Conservation (phyloP, 2,329 filamentous ascomycete genomes). For the Phyllosticta capitalensis region DNA sequence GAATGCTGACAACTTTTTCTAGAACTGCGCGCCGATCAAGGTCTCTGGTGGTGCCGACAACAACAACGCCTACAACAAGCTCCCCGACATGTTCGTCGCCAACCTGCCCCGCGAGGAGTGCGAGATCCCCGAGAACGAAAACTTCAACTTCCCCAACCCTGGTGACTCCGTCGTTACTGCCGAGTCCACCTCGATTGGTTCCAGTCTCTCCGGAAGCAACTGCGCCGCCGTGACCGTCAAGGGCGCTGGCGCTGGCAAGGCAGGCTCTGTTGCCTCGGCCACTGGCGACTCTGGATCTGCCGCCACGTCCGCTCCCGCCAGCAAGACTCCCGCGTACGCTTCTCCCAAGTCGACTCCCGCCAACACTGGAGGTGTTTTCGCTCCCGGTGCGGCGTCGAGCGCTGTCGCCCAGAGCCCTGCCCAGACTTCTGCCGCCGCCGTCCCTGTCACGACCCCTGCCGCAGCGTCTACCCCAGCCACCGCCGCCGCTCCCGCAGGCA, state of each 20-base stretch:
- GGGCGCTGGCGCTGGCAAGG: slow-evolving; percentile 22
- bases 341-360: slow-evolving; percentile 12
- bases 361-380: slow-evolving; percentile 13
- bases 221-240: slow-evolving; percentile 20
- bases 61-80: slow-evolving; percentile 45
- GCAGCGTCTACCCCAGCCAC: slow-evolving; percentile 11
- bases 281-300: slow-evolving; percentile 9
- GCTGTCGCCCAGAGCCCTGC: neutral
- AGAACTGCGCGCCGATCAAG: slow-evolving; percentile 68
- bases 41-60: slow-evolving; percentile 46
- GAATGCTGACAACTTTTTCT: too few species aligned
- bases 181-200: slow-evolving; percentile 30
- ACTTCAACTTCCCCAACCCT: slow-evolving; percentile 60
- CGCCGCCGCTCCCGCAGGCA: slow-evolving; percentile 8
- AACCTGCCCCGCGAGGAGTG: slow-evolving; percentile 52
- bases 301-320: slow-evolving; percentile 19
- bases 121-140: slow-evolving; percentile 41
- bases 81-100: slow-evolving; percentile 68
- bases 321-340: slow-evolving; percentile 14
- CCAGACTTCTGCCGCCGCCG: neutral
- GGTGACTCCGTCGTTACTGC: slow-evolving; percentile 47
- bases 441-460: slow-evolving; percentile 12
- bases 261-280: slow-evolving; percentile 19
- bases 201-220: slow-evolving; percentile 21
- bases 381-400: slow-evolving; percentile 4